A percentile compares a stretch with the other conserved stretches of the same genome.
These are phyloP conservation scores for Speleostelium caveatum DNA, from an alignment of 78 protist genomes.

Conservation along the genomic window DNA sequence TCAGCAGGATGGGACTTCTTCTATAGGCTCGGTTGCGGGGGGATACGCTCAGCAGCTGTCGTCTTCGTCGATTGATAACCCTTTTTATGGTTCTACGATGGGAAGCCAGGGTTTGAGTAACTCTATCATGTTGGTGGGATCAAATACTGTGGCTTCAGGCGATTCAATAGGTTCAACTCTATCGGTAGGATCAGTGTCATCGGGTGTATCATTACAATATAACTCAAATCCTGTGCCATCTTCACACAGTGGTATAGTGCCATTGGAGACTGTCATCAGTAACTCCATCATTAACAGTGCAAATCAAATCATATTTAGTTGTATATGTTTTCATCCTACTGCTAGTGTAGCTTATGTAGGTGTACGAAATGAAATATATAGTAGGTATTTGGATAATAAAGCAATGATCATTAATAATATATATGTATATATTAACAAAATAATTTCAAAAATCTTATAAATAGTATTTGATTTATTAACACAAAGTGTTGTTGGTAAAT, in stretches of 20 bases:
- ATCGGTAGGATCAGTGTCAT: not conserved
- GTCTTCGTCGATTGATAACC: not conserved
- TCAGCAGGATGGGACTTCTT: too few relatives aligned
- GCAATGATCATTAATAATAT: not conserved
- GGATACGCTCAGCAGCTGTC: too few relatives aligned
- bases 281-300: not conserved
- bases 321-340: constrained; percentile 75
- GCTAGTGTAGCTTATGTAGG: constrained; percentile 39
- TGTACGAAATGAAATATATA: constrained; percentile 61
- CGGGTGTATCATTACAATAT: constrained; percentile 17
- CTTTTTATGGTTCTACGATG: not conserved
- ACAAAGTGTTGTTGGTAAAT: constrained; percentile 39
- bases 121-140: not conserved
- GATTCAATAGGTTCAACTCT: constrained; percentile 29
- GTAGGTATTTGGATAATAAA: constrained; percentile 9
- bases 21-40: too few relatives aligned
- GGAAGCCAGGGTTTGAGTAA: not conserved
- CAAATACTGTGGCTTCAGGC: not conserved
- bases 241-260: not conserved
- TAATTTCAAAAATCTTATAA: not conserved
- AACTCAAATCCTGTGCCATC: not conserved
- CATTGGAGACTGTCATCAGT: not conserved
- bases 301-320: constrained; percentile 35
- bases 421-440: too few relatives aligned
- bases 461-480: constrained; percentile 61